Evolutionary conservation across 1,139 yeast genomes (phyloP).

Genomic region (Yamadazyma diddensiae): DNA sequence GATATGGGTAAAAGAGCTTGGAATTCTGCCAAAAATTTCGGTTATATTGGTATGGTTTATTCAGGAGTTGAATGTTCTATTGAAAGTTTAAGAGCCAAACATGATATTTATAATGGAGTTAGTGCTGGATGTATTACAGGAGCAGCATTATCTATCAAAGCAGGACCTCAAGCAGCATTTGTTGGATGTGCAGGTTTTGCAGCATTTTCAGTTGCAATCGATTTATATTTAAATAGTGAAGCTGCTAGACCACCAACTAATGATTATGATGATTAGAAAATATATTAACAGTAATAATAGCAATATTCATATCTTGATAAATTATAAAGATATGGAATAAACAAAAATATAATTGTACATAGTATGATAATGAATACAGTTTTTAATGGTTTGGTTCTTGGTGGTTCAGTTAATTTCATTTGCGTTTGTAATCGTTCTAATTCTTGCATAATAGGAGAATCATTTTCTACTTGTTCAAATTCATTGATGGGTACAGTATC

Average conservation of each 20-base stretch:
- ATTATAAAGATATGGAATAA: constrained; percentile 25
- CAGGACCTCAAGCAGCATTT: constrained; percentile 91
- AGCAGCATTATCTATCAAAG: constrained; percentile 81
- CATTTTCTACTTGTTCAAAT: constrained; percentile 1
- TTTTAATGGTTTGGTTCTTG: constrained; percentile 1
- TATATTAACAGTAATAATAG: constrained; percentile 31
- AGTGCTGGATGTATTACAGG: constrained; percentile 96
- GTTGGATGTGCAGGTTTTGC: constrained; percentile 98
- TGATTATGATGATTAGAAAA: constrained; percentile 74
- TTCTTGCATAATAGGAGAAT: constrained; percentile 11
- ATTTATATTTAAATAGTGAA: constrained; percentile 84
- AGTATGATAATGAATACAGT: constrained; percentile 10
- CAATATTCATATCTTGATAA: constrained; percentile 36
- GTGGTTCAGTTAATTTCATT: constrained; percentile 1
- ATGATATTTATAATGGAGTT: constrained; percentile 88
- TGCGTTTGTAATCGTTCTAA: constrained; percentile 10
- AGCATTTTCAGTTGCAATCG: constrained; percentile 92
- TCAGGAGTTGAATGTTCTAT: constrained; percentile 93
- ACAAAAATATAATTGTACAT: constrained; percentile 15
- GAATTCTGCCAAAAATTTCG: constrained; percentile 90
- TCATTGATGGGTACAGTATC: too few relatives aligned
- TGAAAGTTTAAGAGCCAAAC: constrained; percentile 84
- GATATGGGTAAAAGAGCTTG: constrained; percentile 91
- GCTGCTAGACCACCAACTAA: constrained; percentile 80
- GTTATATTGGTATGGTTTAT: constrained; percentile 89